Conservation (phyloP, 768 basidiomycete genomes). For the Boletus eberwhitei region DNA sequence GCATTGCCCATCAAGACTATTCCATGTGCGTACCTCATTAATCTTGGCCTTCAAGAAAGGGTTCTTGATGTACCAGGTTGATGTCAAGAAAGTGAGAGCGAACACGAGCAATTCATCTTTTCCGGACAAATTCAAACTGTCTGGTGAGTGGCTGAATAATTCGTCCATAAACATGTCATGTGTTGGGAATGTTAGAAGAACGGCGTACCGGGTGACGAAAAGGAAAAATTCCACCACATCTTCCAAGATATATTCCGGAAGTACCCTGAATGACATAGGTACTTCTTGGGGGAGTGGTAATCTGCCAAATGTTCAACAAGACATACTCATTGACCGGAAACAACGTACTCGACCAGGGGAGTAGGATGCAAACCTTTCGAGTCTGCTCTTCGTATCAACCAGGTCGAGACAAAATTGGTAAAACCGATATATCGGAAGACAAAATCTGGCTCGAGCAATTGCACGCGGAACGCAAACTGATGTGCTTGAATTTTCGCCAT, state of each 20-base stretch:
- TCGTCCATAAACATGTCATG: not conserved
- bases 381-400: conserved; percentile 90
- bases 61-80: conserved; percentile 98
- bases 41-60: conserved; percentile 97
- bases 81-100: conserved; percentile 84
- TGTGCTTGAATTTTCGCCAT: conserved; percentile 66
- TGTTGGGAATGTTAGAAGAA: not conserved
- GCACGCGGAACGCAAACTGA: conserved; percentile 79
- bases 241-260: conserved; percentile 93
- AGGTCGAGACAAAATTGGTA: conserved; percentile 87
- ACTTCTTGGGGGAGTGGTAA: conserved; percentile 84
- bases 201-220: conserved; percentile 73
- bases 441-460: conserved; percentile 83
- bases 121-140: conserved; percentile 79
- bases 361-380: conserved; percentile 75
- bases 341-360: conserved; percentile 59
- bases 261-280: conserved; percentile 76
- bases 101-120: conserved; percentile 87
- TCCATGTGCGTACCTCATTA: conserved; percentile 62
- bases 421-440: conserved; percentile 76
- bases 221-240: conserved; percentile 89
- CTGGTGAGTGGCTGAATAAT: conserved; percentile 55
- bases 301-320: conserved; percentile 38
- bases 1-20: not conserved
- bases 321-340: not conserved